Evolutionary conservation across 2,329 filamentous ascomycete species (phyloP).

Genomic region (Stemphylium vesicarium): DNA sequence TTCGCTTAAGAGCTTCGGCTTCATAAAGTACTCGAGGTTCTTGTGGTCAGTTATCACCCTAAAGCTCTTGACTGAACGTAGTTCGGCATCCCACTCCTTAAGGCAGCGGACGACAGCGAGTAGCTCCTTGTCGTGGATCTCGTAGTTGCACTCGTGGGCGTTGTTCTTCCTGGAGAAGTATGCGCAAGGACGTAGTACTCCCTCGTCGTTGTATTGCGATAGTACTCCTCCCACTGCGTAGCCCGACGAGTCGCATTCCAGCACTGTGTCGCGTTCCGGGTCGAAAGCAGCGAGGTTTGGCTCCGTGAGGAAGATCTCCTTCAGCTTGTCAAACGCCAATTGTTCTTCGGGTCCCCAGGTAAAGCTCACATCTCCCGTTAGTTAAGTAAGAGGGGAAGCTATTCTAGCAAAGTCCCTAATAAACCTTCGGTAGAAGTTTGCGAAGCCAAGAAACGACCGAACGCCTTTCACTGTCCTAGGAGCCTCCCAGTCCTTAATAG

Average conservation of each 20-base stretch:
- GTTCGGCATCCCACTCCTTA: slow-evolving; percentile 24
- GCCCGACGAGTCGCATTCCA: slow-evolving; percentile 35
- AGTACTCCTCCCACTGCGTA: slow-evolving; percentile 10
- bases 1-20: slow-evolving; percentile 29
- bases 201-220: slow-evolving; percentile 13
- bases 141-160: slow-evolving; percentile 38
- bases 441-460: slow-evolving; percentile 41
- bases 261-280: slow-evolving; percentile 4
- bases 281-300: slow-evolving; percentile 27
- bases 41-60: slow-evolving; percentile 38
- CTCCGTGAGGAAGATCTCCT: slow-evolving; percentile 20
- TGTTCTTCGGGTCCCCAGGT: neutral
- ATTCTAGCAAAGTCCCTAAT: slow-evolving; percentile 23
- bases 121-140: slow-evolving; percentile 48
- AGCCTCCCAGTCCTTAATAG: slow-evolving; percentile 25
- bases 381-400: slow-evolving; percentile 6
- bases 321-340: slow-evolving; percentile 15
- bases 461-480: slow-evolving; percentile 25
- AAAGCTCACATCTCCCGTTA: neutral
- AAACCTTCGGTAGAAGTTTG: slow-evolving; percentile 44
- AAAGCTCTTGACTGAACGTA: slow-evolving; percentile 19
- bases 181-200: no score
- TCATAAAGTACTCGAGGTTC: slow-evolving; percentile 39
- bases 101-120: slow-evolving; percentile 41
- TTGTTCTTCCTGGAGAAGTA: slow-evolving; percentile 32